These are phyloP conservation scores for Lenwebbia sp. DNA, from an alignment of 345 rosid species.

Conservation along the genomic window DNA sequence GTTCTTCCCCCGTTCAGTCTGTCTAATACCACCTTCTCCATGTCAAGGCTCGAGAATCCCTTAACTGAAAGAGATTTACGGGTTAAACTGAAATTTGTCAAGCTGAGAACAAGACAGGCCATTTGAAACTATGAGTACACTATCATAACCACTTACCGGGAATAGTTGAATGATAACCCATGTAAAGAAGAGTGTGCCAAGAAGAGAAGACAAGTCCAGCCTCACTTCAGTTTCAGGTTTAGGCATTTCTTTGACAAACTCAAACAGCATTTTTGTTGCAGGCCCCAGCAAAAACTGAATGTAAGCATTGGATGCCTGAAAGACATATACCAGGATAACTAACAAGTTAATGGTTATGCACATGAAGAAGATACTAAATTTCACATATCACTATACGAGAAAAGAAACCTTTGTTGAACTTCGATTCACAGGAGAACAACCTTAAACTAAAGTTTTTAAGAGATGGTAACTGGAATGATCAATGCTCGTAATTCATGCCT, in stretches of 20 bases:
- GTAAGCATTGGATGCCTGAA: slow-evolving; percentile 79
- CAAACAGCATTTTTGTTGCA: slow-evolving; percentile 36
- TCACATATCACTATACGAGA: not conserved
- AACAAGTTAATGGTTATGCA: not conserved
- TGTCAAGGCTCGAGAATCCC: not conserved
- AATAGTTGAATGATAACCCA: slow-evolving; percentile 77
- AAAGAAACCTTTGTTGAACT: not conserved
- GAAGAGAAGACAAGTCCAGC: slow-evolving; percentile 60
- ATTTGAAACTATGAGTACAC: not conserved
- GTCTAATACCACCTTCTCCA: not conserved
- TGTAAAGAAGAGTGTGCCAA: slow-evolving; percentile 78
- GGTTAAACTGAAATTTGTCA: not conserved
- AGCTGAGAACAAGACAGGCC: not conserved
- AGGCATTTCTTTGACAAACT: slow-evolving; percentile 83
- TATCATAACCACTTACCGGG: slow-evolving; percentile 25
- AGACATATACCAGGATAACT: not conserved
- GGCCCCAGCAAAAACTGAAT: slow-evolving; percentile 42
- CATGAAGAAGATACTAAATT: not conserved
- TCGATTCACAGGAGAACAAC: not conserved
- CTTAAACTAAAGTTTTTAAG: not conserved
- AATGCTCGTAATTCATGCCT: not conserved
- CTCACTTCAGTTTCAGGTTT: slow-evolving; percentile 29
- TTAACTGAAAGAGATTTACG: not conserved
- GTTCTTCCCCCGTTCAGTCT: not conserved
- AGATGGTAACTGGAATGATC: not conserved